Base-by-base conservation (phyloP, 345 rosid genomes). In the Mallotus nudiflorus region DNA sequence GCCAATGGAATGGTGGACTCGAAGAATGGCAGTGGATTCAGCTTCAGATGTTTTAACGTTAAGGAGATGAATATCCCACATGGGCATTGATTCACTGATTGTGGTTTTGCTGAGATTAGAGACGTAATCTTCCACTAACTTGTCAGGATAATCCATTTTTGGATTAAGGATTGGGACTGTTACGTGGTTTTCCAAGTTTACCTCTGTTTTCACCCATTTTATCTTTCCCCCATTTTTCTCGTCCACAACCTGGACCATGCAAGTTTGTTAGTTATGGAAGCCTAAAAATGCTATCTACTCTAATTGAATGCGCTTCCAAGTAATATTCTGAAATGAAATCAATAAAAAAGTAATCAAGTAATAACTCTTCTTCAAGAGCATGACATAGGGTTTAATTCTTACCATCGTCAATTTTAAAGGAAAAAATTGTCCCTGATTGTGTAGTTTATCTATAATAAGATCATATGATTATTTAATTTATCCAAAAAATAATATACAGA, bases 1-100 rank as follows among this genome's bases (percentile, higher is more conserved):
- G 0, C 96, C 89, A 0, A 88, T 12, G 0, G 90, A 86, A 75
- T 90, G 93, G 79, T 86, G 93, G 35, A 84, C 55, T 53, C 86
- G 67, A 35, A 79, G 67, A 65, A 88, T 67, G 35, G 51, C 77
- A 1, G 76, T 48, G 3, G 84, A 68, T 39, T 80, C 73, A 12
- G 86, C 76, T 12, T 80, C 54, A 0, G 78, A 71, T 22, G 78
- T 75, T 61, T 57, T 64, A 35, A 83, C 35, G 52, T 83, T 81
- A 61, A 81, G 81, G 65, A 83, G 63, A 60, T 81, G 84, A 29
- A 81, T 46, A 56, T 83, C 86, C 84, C 82, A 81, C 58, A 78
- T 62, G 3, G 84, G 86, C 44, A 70, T 74, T 0, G 84, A 75
- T 24, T 16, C 60, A 58, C 62, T 72, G 5, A 83, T 75, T 64